Evolutionary conservation across 148 eudicot genomes (phyloP), one percentile per base, ranked within the genome.

Genomic region (Gaultheria prostrata): DNA sequence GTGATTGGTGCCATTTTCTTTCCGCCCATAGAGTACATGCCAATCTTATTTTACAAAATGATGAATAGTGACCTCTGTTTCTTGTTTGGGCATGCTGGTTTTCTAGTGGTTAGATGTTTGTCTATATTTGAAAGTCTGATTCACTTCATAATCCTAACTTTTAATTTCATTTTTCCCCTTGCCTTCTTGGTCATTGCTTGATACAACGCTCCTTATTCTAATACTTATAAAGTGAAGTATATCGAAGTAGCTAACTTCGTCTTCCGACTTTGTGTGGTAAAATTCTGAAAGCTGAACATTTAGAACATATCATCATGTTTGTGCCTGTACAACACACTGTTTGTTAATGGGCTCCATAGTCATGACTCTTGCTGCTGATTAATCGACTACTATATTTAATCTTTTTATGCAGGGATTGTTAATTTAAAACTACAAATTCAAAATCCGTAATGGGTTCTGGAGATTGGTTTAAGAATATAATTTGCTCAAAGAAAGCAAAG

Each of bases 381-480:
- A 18, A 18, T 28, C 15, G 1, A 48, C 18, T 18, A 33, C 65
- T 3, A 7, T 17, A 71, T 21, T 5, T n/a, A 50, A 28, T 17
- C 13, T 59, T 39, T 28, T 14, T n/a, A 14, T 81, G 70, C 73
- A 87, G 86, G 77, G 32, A 39, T 43, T 82, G 56, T 67, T 85
- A 48, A 26, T 71, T 81, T 80, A 59, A 83, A 48, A 39, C 75
- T 73, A 65, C 80, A 15, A 46, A 79, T 54, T 85, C 82, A 84
- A 79, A 76, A 28, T 59, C 61, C 77, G 57, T 65, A 86, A 96
- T 94, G 98, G 95, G 97, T 45, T 92, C 98, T 75, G 94, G 97
- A 80, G 89, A 90, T 88, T 97, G 99, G 97, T 88, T 97, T 39
- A 97, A 91, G 92, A 88, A 87, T 63, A 87, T 94, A 83, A 90